Evolutionary conservation across 257 asterid genomes (phyloP).

Genomic region (Nicotiana tomentosiformis): DNA sequence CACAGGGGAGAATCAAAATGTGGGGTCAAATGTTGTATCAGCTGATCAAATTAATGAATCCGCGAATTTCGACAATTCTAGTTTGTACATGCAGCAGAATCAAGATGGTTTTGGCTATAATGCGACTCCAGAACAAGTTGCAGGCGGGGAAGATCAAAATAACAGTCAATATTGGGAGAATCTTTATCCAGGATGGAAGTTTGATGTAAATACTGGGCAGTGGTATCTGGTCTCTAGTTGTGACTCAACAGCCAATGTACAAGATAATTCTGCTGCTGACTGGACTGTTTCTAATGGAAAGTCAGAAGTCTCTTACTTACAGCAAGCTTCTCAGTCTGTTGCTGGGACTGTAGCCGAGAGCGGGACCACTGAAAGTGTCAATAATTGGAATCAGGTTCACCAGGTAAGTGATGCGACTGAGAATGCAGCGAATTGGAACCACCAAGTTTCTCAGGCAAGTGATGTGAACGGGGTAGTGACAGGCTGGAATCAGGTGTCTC

Average conservation of each 20-base stretch:
- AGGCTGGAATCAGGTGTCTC: conserved; percentile 25
- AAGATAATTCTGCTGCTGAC: conserved; percentile 29
- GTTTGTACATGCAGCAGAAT: conserved; percentile 20
- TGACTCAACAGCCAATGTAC: conserved; percentile 27
- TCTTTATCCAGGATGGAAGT: conserved; percentile 90
- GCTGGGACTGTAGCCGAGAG: conserved; percentile 46
- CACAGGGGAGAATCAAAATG: conserved; percentile 6
- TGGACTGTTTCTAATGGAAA: conserved; percentile 40
- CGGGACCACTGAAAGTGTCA: conserved; percentile 38
- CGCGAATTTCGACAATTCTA: conserved; percentile 23
- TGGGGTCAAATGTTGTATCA: conserved; percentile 23
- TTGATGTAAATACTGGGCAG: conserved; percentile 59
- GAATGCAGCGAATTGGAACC: conserved; percentile 48
- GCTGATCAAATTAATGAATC: conserved; percentile 31
- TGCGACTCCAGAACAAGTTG: conserved; percentile 36
- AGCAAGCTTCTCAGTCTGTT: conserved; percentile 55
- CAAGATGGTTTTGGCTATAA: conserved; percentile 31
- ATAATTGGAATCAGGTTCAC: conserved; percentile 44
- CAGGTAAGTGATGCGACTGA: conserved; percentile 30
- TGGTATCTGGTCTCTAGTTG: conserved; percentile 77
- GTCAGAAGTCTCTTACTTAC: conserved; percentile 62
- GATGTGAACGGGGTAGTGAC: conserved; percentile 9
- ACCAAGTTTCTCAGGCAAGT: conserved; percentile 33
- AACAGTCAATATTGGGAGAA: conserved; percentile 71
- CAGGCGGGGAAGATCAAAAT: conserved; percentile 40